Evolutionary conservation across 1,284 basidiomycete genomes (phyloP).

Genomic region (Rhodotorula sp.): DNA sequence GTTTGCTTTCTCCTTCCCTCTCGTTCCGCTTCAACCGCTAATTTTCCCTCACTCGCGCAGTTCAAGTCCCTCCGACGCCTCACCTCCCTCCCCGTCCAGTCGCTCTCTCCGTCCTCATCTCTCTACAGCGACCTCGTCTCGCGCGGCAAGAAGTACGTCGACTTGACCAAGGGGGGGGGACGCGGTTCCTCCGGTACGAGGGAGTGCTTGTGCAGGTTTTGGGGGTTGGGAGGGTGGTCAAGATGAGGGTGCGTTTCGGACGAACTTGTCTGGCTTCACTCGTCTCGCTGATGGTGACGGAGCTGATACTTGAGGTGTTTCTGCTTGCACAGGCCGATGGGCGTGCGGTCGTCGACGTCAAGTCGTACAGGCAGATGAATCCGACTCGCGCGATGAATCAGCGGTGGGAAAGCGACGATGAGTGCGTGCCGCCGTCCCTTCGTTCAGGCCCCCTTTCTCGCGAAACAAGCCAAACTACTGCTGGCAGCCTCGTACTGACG

Average conservation of each 20-base stretch:
- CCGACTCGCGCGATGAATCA: no score
- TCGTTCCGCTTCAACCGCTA: background rate
- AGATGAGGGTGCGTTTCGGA: conserved; percentile 8
- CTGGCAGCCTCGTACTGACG: no score
- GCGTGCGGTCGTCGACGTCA: conserved; percentile 55
- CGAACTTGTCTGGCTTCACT: background rate
- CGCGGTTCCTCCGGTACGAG: conserved; percentile 57
- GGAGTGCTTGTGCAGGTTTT: conserved; percentile 51
- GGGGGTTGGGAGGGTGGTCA: conserved; percentile 49
- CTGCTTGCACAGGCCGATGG: conserved; percentile 28
- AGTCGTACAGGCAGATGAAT: no score
- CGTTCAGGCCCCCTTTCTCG: no score
- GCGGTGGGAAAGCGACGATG: no score
- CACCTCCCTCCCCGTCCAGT: conserved; percentile 54
- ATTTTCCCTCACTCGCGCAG: background rate
- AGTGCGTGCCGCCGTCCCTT: no score
- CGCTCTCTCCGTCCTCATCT: conserved; percentile 49
- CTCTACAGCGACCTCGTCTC: conserved; percentile 51
- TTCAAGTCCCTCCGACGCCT: conserved; percentile 58
- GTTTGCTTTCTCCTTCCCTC: background rate
- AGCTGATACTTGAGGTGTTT: no score
- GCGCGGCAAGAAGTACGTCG: conserved; percentile 58
- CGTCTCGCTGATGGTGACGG: background rate
- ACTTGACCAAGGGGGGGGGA: conserved; percentile 53
- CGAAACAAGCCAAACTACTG: no score